phyloP scores from a whole-genome alignment of 2,329 filamentous ascomycete species.

The Ophiostoma himal-ulmi region DNA sequence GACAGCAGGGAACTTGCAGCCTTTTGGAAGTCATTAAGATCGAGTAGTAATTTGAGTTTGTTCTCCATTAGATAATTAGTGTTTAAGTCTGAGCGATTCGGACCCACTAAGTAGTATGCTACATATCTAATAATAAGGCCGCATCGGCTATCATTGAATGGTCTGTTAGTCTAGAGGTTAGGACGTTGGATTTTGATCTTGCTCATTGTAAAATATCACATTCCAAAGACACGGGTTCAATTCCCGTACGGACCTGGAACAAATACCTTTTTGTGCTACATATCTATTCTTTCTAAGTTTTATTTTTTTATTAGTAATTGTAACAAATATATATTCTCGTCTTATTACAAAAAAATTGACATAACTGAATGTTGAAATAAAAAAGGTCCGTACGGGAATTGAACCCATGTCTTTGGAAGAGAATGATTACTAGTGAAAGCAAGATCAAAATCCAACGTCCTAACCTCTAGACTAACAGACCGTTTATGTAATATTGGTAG shows the following conservation, averaged over 20 bases:
- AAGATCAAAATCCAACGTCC: conserved; percentile 23
- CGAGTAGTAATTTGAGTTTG: background rate
- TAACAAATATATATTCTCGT: background rate
- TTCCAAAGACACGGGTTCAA: conserved; percentile 22
- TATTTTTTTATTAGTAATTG: background rate
- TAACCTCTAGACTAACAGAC: conserved; percentile 24
- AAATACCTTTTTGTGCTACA: background rate
- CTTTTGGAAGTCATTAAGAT: background rate
- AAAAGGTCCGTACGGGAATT: conserved; percentile 21
- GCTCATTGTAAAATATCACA: background rate
- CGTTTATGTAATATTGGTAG: conserved; percentile 8
- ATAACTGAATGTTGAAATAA: background rate
- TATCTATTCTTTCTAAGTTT: background rate
- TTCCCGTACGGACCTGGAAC: conserved; percentile 19
- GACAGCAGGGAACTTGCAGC: conserved; percentile 17
- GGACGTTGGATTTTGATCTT: conserved; percentile 23
- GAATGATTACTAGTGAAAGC: background rate
- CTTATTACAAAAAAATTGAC: background rate
- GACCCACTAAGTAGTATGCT: background rate
- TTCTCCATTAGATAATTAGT: background rate
- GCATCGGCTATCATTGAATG: conserved; percentile 10
- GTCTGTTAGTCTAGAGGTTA: conserved; percentile 23
- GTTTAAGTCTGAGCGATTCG: background rate
- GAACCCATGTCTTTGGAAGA: conserved; percentile 21
- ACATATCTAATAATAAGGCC: background rate